Evolutionary conservation across 2,329 filamentous ascomycete species (phyloP).

Genomic region (Cytospora piceicola): DNA sequence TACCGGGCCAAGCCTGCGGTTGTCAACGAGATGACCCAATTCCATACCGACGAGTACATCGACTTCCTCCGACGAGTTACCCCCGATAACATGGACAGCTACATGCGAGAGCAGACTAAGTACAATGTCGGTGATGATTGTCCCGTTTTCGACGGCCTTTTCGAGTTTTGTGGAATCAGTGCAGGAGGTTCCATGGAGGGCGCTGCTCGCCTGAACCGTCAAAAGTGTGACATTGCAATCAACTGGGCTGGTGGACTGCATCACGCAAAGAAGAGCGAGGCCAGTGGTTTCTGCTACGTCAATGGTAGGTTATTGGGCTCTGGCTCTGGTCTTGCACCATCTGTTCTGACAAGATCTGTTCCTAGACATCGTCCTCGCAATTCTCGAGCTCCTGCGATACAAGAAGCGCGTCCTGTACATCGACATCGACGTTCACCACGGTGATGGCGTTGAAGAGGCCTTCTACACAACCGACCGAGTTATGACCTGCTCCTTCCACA

Average conservation of each 20-base stretch:
- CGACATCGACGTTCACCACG: constrained; percentile 87
- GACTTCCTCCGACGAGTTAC: constrained; percentile 95
- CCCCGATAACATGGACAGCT: constrained; percentile 97
- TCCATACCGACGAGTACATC: constrained; percentile 94
- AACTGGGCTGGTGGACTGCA: constrained; percentile 98
- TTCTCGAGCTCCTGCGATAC: constrained; percentile 86
- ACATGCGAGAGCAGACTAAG: constrained; percentile 84
- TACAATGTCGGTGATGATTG: constrained; percentile 98
- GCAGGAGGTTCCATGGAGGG: constrained; percentile 93
- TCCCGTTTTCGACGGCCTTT: constrained; percentile 96
- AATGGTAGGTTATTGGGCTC: constrained; percentile 69
- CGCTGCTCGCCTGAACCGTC: constrained; percentile 83
- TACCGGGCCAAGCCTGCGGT: constrained; percentile 91
- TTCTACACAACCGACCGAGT: constrained; percentile 84
- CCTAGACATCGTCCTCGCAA: constrained; percentile 91
- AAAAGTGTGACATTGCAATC: constrained; percentile 94
- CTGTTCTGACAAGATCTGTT: constrained; percentile 44
- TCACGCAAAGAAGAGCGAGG: constrained; percentile 96
- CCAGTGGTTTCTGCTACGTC: constrained; percentile 97
- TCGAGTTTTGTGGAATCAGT: constrained; percentile 93
- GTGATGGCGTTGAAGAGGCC: constrained; percentile 83
- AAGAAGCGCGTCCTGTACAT: constrained; percentile 97
- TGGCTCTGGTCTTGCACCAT: constrained; percentile 41
- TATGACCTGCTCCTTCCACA: constrained; percentile 90
- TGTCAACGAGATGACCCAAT: constrained; percentile 87